Base-by-base conservation (phyloP, 2,329 filamentous ascomycete genomes). In the Chaetomium sp. region DNA sequence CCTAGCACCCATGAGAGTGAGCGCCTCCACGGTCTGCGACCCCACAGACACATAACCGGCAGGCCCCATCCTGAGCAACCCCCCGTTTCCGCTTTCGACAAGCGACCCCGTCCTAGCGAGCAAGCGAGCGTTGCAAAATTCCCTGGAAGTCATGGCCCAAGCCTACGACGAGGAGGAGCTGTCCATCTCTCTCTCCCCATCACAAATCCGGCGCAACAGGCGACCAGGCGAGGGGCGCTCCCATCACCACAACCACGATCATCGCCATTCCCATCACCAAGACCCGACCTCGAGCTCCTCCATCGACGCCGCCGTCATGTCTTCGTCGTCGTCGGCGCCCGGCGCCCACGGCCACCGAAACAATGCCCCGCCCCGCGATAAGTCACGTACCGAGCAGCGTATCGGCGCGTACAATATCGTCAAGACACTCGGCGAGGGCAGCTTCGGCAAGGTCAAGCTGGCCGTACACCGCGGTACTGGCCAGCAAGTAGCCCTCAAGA, bases 381-480 rank as follows among this genome's bases (percentile, higher is more conserved):
- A 75, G 68, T 69, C 71, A 75, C 85, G 81, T 74, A 82, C 85
- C 61, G 89, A 88, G 75, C 88, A 92, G 76, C 85, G 92, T 63
- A 85, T 97, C 67, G 91, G 91, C 62, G 89, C 91, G 72, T 99
- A 99, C 76, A 88, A 88, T 66, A 86, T 96, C 55, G 79, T 96
- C 64, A 87, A 86, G 70, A 96, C 92, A 12, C 80, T 99, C 11
- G 94, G 94, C 55, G 94, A 99, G 74, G 94, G 94, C 47, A 96
- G 91, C 2, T 99, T 99, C 71, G 94, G 94, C 66, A 99, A 99
- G 76, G 94, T 99, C 70, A 97, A 97, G 78, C 82, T 99, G 65
- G 94, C 94, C 27, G 88, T 91, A 43, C 94, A 99, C 70, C 85
- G 90, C 67, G 85, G 91, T 64, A 97, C 89, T 63, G 89, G 89